Percentiles rank a stretch among this genome's conserved stretches.
Conservation (phyloP, 2,329 filamentous ascomycete species). For the Claviceps capensis region DNA sequence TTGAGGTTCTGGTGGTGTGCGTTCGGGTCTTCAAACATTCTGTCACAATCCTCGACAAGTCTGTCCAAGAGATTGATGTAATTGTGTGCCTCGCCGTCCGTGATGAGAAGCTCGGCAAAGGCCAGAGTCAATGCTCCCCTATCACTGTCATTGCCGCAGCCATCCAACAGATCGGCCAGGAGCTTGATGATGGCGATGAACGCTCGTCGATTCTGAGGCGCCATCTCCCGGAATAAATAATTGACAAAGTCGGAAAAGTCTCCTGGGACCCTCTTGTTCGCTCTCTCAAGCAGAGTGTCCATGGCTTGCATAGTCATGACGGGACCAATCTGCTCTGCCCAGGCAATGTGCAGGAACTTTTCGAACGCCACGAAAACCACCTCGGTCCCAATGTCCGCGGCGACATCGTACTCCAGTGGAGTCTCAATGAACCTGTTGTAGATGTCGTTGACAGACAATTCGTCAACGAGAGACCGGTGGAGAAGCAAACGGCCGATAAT, state of each 20-base stretch:
- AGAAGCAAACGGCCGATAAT: constrained; percentile 68
- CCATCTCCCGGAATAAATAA: constrained; percentile 50
- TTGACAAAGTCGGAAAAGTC: constrained; percentile 61
- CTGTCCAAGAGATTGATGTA: constrained; percentile 83
- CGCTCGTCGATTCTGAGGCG: constrained; percentile 58
- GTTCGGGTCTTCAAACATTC: constrained; percentile 60
- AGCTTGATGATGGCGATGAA: constrained; percentile 76
- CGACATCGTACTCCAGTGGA: constrained; percentile 61
- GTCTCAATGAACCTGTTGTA: constrained; percentile 82
- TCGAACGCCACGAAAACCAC: constrained; percentile 86
- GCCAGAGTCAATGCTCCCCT: constrained; percentile 75
- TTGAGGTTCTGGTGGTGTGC: constrained; percentile 22
- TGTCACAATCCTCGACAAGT: constrained; percentile 77
- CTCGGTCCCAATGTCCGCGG: constrained; percentile 65
- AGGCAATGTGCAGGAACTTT: constrained; percentile 78
- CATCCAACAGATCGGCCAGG: constrained; percentile 74
- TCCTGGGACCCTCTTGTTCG: constrained; percentile 51
- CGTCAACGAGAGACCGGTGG: constrained; percentile 56
- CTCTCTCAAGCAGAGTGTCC: constrained; percentile 57
- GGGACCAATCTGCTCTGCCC: constrained; percentile 77
- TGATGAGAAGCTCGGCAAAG: constrained; percentile 76
- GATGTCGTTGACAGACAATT: constrained; percentile 72
- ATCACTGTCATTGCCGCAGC: constrained; percentile 82
- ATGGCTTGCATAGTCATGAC: constrained; percentile 62
- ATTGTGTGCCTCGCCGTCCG: constrained; percentile 61